These are phyloP conservation scores for Colletotrichum orchidophilum DNA, from an alignment of 2,329 filamentous ascomycete genomes.

Conservation along the genomic window DNA sequence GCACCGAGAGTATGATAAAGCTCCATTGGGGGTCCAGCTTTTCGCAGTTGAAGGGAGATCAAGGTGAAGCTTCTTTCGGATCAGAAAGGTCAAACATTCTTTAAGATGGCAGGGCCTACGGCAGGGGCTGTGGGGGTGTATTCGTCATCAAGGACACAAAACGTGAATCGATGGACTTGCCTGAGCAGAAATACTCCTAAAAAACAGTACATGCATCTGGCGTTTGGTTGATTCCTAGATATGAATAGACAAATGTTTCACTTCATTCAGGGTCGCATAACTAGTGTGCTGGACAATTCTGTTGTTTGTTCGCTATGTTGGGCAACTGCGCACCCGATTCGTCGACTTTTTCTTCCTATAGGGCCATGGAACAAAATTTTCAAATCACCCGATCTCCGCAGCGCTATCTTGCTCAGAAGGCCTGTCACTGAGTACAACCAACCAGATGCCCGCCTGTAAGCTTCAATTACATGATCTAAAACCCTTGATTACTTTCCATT, in stretches of 20 bases:
- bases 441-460: neutral
- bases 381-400: too few relatives aligned
- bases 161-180: neutral
- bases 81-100: neutral
- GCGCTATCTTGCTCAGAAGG: neutral
- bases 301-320: too few relatives aligned
- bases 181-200: neutral
- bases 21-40: neutral
- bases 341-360: too few relatives aligned
- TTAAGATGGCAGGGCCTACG: neutral
- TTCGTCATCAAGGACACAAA: neutral
- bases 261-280: neutral
- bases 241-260: neutral
- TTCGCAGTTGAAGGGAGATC: neutral
- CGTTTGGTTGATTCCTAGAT: neutral
- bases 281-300: neutral
- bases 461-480: neutral
- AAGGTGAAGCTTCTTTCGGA: neutral
- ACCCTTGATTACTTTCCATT: neutral
- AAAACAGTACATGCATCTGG: neutral
- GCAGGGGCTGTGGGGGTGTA: neutral
- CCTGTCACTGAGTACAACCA: neutral
- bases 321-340: too few relatives aligned
- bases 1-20: neutral
- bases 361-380: too few relatives aligned